Base-by-base conservation (phyloP, 2,329 filamentous ascomycete genomes). In the Penicillium sp. region DNA sequence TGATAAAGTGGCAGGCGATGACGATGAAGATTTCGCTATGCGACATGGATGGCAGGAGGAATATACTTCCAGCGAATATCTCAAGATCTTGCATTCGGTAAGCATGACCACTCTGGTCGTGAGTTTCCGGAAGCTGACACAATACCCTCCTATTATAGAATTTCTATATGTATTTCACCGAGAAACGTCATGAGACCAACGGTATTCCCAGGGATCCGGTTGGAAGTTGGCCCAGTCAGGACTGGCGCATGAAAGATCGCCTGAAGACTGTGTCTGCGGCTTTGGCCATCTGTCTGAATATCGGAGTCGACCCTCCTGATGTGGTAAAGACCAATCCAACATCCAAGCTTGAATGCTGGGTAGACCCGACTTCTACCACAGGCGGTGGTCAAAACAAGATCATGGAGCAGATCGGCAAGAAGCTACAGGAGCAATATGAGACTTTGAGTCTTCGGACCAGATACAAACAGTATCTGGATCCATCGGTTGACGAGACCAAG, bases 151-250 rank as follows among this genome's bases (percentile, higher is more conserved):
- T n/a, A 31, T 33, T 60, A 55, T 75, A 96, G 89, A 96, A 91
- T 66, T 99, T 96, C 86, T 97, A 96, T 80, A 97, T 97, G 93
- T 99, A 99, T 78, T 99, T 90, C 76, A 97, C 93, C 62, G 94
- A 99, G 76, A 97, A 97, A 77, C 89, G 93, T 53, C 94, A 99
- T 77, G 94, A 97, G 73, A 94, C 91, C 23, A 93, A 91, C 36
- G 94, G 92, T 23, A 91, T 93, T 65, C 91, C 92, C 17, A 91
- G 92, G 71, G 77, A 79, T 58, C 78, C 80, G 21, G 73, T 72
- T 23, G 78, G 78, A 56, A 78, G 76, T 63, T 83, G 86, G 52
- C 83, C 96, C 6, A 78, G 72, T 50, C 90, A 96, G 72, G 94
- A 97, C 73, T 99, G 94, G 94, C 89, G 94, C 58, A 97, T 97